Evolutionary conservation across 768 basidiomycete genomes (phyloP), one percentile per base, ranked within the genome.

Genomic region (Postia placenta): DNA sequence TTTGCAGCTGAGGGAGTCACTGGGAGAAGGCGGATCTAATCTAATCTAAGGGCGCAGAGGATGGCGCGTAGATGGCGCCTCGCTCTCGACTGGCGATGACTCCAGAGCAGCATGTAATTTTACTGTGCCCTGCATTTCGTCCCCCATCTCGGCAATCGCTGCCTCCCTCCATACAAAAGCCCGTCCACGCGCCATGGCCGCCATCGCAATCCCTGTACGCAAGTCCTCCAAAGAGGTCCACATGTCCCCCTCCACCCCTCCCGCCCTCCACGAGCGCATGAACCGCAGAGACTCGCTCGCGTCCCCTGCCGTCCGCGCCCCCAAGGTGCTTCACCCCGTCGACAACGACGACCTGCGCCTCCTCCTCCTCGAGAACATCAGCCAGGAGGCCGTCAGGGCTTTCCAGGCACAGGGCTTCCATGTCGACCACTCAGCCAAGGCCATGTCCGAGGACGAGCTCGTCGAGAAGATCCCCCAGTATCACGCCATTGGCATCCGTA

Each of bases 401-500:
- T 86, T 99, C 73, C 75, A 77, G 53, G 73, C 76, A 1, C 83
- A 92, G 58, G 93, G 95, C 17, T 98, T 87, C 74, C 79, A 83
- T 67, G 93, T 99, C 46, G 94, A 98, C 66, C 92, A 94, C 69
- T 74, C 76, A 59, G 74, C 83, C 54, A 86, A 85, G 61, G 85
- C 94, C 49, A 79, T 92, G 73, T 79, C 79, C n/a, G 96, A 98
- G 72, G 86, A 89, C 45, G 94, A 98, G 72, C 88, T 99, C 50
- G 69, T 98, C 15, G 74, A 83, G 43, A 85, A 83, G 60, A 86
- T 92, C 38, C 79, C 83, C 51, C 69, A 75, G 2, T 98, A 96
- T 68, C 91, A 97, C 61, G 95, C 87, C 50, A 81, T 99, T 55
- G 96, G 96, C 47, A 99, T 99, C 65, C 84, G 96, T 43, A 91